phyloP scores from a whole-genome alignment of 2,329 filamentous ascomycete species.

The Sporothrix variecibatus region DNA sequence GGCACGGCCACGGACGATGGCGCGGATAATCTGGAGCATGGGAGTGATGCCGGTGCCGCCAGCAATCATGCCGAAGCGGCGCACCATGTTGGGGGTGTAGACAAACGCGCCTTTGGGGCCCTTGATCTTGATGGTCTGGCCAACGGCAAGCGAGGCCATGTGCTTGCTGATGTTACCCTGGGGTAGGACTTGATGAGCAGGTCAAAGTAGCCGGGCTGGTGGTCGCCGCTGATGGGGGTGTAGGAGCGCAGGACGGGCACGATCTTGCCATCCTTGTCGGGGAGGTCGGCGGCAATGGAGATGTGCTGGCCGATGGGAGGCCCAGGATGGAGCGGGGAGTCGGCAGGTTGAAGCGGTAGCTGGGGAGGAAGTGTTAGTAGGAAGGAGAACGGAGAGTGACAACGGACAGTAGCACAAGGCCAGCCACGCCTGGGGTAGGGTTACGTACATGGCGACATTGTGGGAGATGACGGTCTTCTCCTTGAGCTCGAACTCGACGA shows the following conservation, averaged over 20 bases:
- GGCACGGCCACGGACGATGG: slow-evolving; percentile 78
- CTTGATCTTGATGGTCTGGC: slow-evolving; percentile 84
- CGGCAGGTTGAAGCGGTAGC: slow-evolving; percentile 91
- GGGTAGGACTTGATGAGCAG: slow-evolving; percentile 96
- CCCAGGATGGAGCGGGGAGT: slow-evolving; percentile 78
- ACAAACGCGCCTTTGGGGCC: slow-evolving; percentile 98
- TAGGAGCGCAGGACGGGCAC: slow-evolving; percentile 91
- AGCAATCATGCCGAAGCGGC: slow-evolving; percentile 96
- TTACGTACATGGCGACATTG: slow-evolving; percentile 88
- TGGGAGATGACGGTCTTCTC: slow-evolving; percentile 96
- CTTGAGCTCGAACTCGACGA: slow-evolving; percentile 90
- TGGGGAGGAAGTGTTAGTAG: slow-evolving; percentile 38
- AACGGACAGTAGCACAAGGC: no score
- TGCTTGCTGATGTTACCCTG: slow-evolving; percentile 97
- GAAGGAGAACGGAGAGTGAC: neutral
- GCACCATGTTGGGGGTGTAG: slow-evolving; percentile 95
- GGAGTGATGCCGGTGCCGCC: slow-evolving; percentile 97
- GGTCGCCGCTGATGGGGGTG: slow-evolving; percentile 87
- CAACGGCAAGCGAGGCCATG: slow-evolving; percentile 79
- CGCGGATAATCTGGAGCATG: slow-evolving; percentile 95
- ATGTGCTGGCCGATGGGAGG: slow-evolving; percentile 99
- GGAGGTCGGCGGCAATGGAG: slow-evolving; percentile 80
- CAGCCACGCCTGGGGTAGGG: neutral
- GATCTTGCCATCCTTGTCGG: slow-evolving; percentile 65
- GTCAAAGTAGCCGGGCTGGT: slow-evolving; percentile 89